Conservation (phyloP, 2,329 filamentous ascomycete species). For the Leptographium lundbergii region DNA sequence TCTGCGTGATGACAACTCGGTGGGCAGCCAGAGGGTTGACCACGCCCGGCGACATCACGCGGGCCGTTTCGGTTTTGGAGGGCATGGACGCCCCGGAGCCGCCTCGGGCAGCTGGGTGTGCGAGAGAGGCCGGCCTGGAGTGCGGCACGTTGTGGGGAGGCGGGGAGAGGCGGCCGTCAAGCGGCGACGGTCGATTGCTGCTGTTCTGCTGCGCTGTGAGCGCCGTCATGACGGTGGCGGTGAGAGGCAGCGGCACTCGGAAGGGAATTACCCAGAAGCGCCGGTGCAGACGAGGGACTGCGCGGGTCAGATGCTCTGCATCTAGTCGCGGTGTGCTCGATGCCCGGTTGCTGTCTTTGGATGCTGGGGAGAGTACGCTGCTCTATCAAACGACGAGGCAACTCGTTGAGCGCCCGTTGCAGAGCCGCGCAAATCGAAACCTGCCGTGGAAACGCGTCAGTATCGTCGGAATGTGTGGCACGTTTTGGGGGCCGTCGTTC, state of each 20-base stretch:
- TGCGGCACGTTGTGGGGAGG: background rate
- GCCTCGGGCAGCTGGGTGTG: background rate
- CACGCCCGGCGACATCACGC: background rate
- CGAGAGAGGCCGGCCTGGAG: background rate
- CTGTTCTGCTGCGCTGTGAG: background rate
- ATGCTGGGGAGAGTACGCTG: background rate
- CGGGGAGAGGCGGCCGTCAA: background rate
- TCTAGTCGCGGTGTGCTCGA: background rate
- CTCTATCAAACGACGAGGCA: background rate
- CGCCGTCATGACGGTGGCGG: background rate
- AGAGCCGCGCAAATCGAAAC: background rate
- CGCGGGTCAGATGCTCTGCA: background rate
- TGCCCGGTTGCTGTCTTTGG: background rate
- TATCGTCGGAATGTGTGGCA: background rate
- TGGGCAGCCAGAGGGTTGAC: constrained; percentile 4
- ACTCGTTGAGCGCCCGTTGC: background rate
- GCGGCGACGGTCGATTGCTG: background rate
- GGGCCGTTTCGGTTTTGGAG: constrained; percentile 3
- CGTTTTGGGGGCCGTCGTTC: background rate
- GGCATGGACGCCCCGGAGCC: constrained; percentile 1
- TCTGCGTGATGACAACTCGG: background rate
- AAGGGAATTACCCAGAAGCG: background rate
- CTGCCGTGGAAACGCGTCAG: background rate
- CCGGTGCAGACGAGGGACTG: background rate
- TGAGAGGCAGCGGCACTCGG: background rate